Base-by-base conservation (phyloP, 2,329 filamentous ascomycete genomes). In the Colletotrichum gloeosporioides region DNA sequence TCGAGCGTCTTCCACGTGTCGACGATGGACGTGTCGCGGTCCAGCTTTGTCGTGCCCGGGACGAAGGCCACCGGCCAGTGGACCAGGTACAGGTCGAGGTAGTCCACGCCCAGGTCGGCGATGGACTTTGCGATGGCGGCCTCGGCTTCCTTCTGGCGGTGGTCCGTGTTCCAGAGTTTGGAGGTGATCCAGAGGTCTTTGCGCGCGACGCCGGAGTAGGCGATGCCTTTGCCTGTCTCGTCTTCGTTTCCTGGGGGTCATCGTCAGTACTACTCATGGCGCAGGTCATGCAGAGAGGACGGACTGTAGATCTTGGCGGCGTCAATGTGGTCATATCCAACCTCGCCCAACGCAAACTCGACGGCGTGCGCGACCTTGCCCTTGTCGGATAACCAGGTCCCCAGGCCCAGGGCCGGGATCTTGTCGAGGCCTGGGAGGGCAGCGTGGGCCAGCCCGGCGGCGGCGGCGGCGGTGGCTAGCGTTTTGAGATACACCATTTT, bases 131-230 rank as follows among this genome's bases (percentile, higher is more conserved):
- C 81, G 68, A 90, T 84, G 12, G 88, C 89, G 49, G 85, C 82
- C 59, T 85, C 84, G 39, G 75, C 75, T 22, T 70, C 32, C 6
- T 63, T 32, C 10, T 62, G 27, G 61, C 71, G 89, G 73, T 16
- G 79, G 66, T 74, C 75, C 4, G 79, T 91, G 89, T 94, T 94
- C 87, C 93, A 92, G 61, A 95, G 88, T 86, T 95, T 95, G 78
- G 92, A 93, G 77, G 93, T 94, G 71, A 92, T 81, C 87, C 89
- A 90, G 68, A 90, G 84, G 57, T 90, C 84, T 7, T 84, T 82
- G n/a, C 89, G 85, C 3, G 85, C 81, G 2, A 90, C 82, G 8
- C 83, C 85, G 5, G 85, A 86, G 76, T 87, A 85, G 64, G 84
- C 83, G 77, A 90, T 89, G 8, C 88, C 89, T 53, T 85, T 79